Evolutionary conservation across 2,329 filamentous ascomycete species (phyloP).

Genomic region (Diaporthe aspalathi): DNA sequence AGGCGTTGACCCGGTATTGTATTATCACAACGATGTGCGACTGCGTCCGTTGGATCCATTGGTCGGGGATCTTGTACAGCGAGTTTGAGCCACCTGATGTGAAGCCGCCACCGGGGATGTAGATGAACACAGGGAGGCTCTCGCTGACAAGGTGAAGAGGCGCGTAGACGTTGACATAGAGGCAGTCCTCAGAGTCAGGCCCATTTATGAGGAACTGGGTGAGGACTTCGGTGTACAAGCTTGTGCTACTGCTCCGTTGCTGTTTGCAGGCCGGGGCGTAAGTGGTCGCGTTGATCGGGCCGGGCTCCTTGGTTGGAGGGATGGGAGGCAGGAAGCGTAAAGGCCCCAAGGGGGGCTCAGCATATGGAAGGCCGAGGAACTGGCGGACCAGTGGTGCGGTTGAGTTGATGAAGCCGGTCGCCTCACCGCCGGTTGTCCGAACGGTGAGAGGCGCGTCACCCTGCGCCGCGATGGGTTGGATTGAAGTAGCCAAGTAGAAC

Average conservation of each 20-base stretch:
- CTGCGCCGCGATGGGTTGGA: not conserved
- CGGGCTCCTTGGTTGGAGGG: not conserved
- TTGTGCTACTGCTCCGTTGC: constrained; percentile 7
- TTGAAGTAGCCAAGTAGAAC: not conserved
- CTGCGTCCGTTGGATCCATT: constrained; percentile 33
- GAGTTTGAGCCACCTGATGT: constrained; percentile 23
- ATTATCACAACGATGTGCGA: constrained; percentile 24
- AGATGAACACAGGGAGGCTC: constrained; percentile 23
- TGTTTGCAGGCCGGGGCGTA: constrained; percentile 11
- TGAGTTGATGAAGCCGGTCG: constrained; percentile 14
- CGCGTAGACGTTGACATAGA: constrained; percentile 31
- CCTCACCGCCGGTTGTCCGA: constrained; percentile 12
- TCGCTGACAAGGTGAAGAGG: not conserved
- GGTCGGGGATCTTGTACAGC: constrained; percentile 31
- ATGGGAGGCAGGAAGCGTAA: constrained; percentile 18
- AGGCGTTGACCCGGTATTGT: constrained; percentile 31
- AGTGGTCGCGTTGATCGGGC: not conserved
- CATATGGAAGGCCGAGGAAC: constrained; percentile 24
- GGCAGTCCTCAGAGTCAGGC: constrained; percentile 31
- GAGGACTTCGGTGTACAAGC: constrained; percentile 3
- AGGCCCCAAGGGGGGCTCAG: constrained; percentile 18
- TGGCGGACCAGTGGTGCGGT: constrained; percentile 8
- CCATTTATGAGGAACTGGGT: constrained; percentile 32
- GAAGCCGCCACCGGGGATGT: constrained; percentile 32
- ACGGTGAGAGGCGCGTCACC: constrained; percentile 14